A percentile compares a stretch with the other conserved stretches of the same genome.
Evolutionary conservation across 345 rosid genomes (phyloP).

Genomic region (Crucihimalaya himalaica): DNA sequence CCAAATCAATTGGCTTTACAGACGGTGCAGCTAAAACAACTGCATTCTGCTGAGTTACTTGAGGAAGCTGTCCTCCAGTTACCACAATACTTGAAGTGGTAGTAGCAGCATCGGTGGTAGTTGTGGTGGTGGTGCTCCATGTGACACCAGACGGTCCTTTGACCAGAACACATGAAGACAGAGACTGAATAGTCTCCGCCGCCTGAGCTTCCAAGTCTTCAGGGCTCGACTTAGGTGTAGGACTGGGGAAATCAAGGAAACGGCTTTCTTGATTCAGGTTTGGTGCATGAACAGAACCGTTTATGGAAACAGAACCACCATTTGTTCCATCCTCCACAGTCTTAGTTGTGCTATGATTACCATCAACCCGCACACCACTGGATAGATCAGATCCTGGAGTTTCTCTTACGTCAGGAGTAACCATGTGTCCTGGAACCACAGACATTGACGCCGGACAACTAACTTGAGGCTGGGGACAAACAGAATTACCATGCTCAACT

Average conservation of each 20-base stretch:
- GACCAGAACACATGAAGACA: constrained; percentile 49
- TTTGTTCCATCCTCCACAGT: constrained; percentile 49
- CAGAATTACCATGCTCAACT: constrained; percentile 39
- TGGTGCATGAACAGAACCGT: constrained; percentile 47
- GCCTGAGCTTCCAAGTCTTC: constrained; percentile 51
- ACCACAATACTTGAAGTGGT: constrained; percentile 64
- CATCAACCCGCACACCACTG: constrained; percentile 43
- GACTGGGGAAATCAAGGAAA: constrained; percentile 54
- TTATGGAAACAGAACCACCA: constrained; percentile 42
- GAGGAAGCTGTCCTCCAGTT: constrained; percentile 58
- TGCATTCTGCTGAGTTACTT: constrained; percentile 59
- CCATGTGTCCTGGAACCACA: constrained; percentile 41
- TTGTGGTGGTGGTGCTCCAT: constrained; percentile 71
- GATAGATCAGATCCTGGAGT: constrained; percentile 41
- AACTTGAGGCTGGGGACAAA: constrained; percentile 43
- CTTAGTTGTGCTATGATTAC: constrained; percentile 47
- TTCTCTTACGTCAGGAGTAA: constrained; percentile 40
- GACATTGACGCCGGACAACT: constrained; percentile 40
- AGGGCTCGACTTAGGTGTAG: constrained; percentile 50
- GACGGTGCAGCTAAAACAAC: constrained; percentile 53
- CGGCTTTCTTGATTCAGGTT: constrained; percentile 48
- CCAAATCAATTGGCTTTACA: constrained; percentile 50
- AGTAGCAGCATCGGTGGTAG: constrained; percentile 50
- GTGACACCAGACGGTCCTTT: constrained; percentile 67
- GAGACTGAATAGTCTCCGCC: constrained; percentile 50